Evolutionary conservation across 2,329 filamentous ascomycete genomes (phyloP).

Genomic region (Nigrograna mackinnonii): DNA sequence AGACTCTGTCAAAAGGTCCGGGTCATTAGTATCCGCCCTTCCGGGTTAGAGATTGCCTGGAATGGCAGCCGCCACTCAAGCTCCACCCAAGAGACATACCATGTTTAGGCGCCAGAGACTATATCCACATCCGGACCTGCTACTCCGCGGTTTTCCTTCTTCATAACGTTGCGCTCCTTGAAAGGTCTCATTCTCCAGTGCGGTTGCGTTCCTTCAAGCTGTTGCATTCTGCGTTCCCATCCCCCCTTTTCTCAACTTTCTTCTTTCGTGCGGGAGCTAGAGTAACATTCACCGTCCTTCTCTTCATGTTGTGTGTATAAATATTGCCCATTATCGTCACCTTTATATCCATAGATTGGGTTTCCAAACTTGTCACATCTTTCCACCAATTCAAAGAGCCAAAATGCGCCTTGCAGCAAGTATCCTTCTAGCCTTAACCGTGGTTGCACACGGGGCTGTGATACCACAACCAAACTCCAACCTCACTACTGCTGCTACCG

Average conservation of each 20-base stretch:
- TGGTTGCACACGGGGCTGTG: constrained; percentile 20
- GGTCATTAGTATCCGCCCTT: constrained; percentile 15
- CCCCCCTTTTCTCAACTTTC: constrained; percentile 5
- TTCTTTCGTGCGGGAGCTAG: constrained; percentile 5
- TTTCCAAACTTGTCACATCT: constrained; percentile 1
- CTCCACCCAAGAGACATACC: constrained; percentile 4
- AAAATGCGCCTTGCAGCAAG: constrained; percentile 25
- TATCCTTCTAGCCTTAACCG: constrained; percentile 22
- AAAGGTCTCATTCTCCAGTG: constrained; percentile 14
- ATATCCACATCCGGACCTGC: constrained; percentile 5
- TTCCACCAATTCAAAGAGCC: constrained; percentile 5
- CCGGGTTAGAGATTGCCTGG: constrained; percentile 10
- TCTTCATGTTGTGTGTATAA: constrained; percentile 16
- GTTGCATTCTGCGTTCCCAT: constrained; percentile 25
- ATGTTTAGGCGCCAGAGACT: constrained; percentile 15
- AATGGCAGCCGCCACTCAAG: constrained; percentile 7
- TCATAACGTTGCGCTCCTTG: constrained; percentile 9
- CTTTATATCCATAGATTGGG: constrained; percentile 10
- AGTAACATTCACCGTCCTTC: constrained; percentile 7
- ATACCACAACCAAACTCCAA: constrained; percentile 21
- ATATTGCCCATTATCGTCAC: constrained; percentile 11
- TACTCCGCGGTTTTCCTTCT: constrained; percentile 10
- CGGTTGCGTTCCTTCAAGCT: constrained; percentile 27
- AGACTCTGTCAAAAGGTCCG: constrained; percentile 10
- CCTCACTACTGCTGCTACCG: constrained; percentile 22